Percentiles rank a stretch among this genome's conserved stretches.
Evolutionary conservation across 371 early-diverging fungal species (phyloP).

Genomic region (Rhizopus microsporus): DNA sequence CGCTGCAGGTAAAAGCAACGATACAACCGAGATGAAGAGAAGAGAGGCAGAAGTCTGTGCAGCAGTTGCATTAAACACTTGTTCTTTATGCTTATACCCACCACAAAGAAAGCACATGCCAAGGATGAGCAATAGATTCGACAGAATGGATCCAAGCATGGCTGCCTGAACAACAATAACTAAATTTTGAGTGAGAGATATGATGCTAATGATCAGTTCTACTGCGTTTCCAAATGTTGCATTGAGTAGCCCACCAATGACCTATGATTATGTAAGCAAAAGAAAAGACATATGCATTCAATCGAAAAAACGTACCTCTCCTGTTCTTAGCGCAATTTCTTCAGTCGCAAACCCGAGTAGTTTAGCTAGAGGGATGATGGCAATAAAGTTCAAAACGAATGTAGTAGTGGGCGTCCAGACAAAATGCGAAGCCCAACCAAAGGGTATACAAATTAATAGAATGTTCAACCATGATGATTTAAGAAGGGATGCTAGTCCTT

Average conservation of each 20-base stretch:
- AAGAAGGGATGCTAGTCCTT: slow-evolving; percentile 47
- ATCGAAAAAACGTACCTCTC: slow-evolving; percentile 35
- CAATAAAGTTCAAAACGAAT: slow-evolving; percentile 86
- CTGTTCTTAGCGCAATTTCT: slow-evolving; percentile 66
- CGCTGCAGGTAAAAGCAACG: slow-evolving; percentile 80
- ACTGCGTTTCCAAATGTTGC: slow-evolving; percentile 87
- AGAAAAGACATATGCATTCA: neutral
- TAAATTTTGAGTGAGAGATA: slow-evolving; percentile 74
- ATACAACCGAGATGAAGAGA: slow-evolving; percentile 70
- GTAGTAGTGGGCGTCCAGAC: slow-evolving; percentile 63
- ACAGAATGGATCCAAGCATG: slow-evolving; percentile 81
- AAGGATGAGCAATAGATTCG: slow-evolving; percentile 75
- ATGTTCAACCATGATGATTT: slow-evolving; percentile 65
- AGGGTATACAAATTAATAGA: slow-evolving; percentile 71
- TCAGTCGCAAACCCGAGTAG: slow-evolving; percentile 55
- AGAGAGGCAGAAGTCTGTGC: slow-evolving; percentile 79
- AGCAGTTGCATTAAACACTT: slow-evolving; percentile 74
- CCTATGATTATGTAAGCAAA: slow-evolving; percentile 25
- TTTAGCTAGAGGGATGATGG: slow-evolving; percentile 86
- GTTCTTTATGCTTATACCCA: slow-evolving; percentile 66
- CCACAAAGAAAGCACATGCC: slow-evolving; percentile 82
- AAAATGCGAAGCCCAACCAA: slow-evolving; percentile 69
- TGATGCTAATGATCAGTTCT: slow-evolving; percentile 81
- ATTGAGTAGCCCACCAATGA: slow-evolving; percentile 86
- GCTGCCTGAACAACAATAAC: slow-evolving; percentile 83